These are phyloP conservation scores for Chloromonas sp. DNA, from an alignment of 163 green algal species.

Conservation along the genomic window DNA sequence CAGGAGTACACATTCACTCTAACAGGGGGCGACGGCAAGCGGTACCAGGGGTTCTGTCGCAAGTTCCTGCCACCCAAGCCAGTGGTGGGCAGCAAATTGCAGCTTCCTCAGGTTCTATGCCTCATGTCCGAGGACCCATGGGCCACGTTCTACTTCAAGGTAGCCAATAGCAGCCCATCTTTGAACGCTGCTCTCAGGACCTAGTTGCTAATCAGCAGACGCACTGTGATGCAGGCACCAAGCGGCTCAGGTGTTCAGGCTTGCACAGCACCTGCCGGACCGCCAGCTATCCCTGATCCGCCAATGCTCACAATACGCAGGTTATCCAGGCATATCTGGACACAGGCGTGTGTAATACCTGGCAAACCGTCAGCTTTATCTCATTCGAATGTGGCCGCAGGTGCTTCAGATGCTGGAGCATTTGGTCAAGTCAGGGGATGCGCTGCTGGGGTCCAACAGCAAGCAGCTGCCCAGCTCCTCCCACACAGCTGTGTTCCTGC, in stretches of 20 bases:
- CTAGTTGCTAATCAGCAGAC: too few species aligned
- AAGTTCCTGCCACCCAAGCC: constrained; percentile 43
- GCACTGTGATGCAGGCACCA: too few species aligned
- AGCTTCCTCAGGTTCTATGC: constrained; percentile 59
- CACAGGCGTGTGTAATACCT: too few species aligned
- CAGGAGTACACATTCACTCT: constrained; percentile 63
- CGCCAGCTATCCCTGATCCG: background rate
- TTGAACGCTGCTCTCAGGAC: too few species aligned
- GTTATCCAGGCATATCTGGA: too few species aligned
- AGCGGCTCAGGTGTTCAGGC: too few species aligned
- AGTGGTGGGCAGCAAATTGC: constrained; percentile 26
- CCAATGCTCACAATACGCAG: too few species aligned
- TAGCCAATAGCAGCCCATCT: background rate
- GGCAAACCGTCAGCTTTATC: too few species aligned
- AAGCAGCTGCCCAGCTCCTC: constrained; percentile 22
- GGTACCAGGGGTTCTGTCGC: constrained; percentile 63
- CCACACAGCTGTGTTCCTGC: constrained; percentile 34
- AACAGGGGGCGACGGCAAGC: constrained; percentile 47
- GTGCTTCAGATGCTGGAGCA: constrained; percentile 61
- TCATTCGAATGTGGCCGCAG: constrained; percentile 16
- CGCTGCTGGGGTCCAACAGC: constrained; percentile 21
- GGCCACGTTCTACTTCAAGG: constrained; percentile 64
- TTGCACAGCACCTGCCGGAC: background rate
- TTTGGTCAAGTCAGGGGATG: constrained; percentile 42
- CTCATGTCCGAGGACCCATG: constrained; percentile 58